Conservation (phyloP, 306 rosid genomes). For the Begonia loranthoides region DNA sequence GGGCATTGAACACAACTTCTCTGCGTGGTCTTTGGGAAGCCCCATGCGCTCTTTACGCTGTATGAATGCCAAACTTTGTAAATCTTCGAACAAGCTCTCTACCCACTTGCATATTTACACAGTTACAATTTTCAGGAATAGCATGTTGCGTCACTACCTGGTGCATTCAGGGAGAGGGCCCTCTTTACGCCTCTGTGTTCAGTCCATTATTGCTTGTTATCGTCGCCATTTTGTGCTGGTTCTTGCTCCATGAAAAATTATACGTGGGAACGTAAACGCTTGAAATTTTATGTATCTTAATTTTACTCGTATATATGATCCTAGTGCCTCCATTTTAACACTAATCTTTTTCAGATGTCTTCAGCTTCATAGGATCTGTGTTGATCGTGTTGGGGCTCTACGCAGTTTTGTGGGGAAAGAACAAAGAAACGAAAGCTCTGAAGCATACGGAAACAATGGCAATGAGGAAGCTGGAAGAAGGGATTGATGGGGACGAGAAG, state of each 20-base stretch:
- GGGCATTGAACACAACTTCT: conserved; percentile 19
- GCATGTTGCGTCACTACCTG: conserved; percentile 40
- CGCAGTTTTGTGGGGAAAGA: conserved; percentile 73
- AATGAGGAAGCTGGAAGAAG: conserved; percentile 4
- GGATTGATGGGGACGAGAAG: conserved; percentile 5
- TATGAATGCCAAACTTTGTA: conserved; percentile 4
- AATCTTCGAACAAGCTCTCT: too few relatives aligned
- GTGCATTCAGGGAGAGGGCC: conserved; percentile 62
- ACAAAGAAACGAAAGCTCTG: conserved; percentile 22
- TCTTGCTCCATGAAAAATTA: conserved; percentile 43
- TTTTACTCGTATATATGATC: neutral
- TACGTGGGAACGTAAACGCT: conserved; percentile 54
- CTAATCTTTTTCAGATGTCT: neutral
- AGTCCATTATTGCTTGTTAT: conserved; percentile 48
- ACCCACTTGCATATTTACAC: neutral
- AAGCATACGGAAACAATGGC: neutral
- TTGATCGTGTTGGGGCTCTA: conserved; percentile 56
- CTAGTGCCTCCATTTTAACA: neutral
- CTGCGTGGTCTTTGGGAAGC: conserved; percentile 48
- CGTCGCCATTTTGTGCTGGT: conserved; percentile 55
- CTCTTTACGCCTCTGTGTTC: conserved; percentile 64
- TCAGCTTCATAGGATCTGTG: conserved; percentile 43
- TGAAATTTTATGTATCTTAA: neutral
- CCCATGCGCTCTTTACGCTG: conserved; percentile 43
- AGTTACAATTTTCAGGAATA: conserved; percentile 12